Evolutionary conservation across 305 asterid species (phyloP), one percentile per base, ranked within the genome.

Genomic region (Fraxinus angustifolia): DNA sequence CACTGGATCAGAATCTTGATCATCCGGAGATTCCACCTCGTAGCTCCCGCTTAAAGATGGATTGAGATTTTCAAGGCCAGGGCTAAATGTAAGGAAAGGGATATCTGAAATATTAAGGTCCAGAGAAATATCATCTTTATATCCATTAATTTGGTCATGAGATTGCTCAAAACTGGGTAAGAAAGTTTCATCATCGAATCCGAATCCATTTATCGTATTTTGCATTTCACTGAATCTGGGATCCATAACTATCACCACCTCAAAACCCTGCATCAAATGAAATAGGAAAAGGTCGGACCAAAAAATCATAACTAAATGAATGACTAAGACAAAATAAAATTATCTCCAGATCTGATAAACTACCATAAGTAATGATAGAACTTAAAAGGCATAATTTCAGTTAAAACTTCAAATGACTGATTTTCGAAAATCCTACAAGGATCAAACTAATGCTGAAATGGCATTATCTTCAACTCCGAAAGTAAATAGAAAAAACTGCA

Each of bases 1-100:
- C 81, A 93, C 92, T 7, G 90, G 87, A 83, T 89, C 91, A 0
- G 89, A 75, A 28, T 87, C 90, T 26, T 77, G 85, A 72, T 84
- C 90, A 35, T 87, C 88, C 5, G 89, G 89, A 35, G 91, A 89
- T 40, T 81, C 83, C 76, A 72, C 78, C 73, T 86, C 88, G 16
- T 86, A 81, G 79, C 89, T 85, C 73, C 76, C 78, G 8, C 75
- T 83, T 31, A 80, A 68, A 68, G 86, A 80, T 30, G 82, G 75
- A 70, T 71, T 34, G 28, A 84, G 70, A 68, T 75, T 81, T 16
- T 73, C 85, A 50, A 72, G 31, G 70, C 81, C 82, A 11, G 79
- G 80, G 31, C 71, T 65, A 0, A 87, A 74, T 11, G 81, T 28
- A 74, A 78, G 79, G 33, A 42, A 80, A 33, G 83, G 17, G 10